phyloP scores from a whole-genome alignment of 768 basidiomycete species.

The Boletus reticuloceps region DNA sequence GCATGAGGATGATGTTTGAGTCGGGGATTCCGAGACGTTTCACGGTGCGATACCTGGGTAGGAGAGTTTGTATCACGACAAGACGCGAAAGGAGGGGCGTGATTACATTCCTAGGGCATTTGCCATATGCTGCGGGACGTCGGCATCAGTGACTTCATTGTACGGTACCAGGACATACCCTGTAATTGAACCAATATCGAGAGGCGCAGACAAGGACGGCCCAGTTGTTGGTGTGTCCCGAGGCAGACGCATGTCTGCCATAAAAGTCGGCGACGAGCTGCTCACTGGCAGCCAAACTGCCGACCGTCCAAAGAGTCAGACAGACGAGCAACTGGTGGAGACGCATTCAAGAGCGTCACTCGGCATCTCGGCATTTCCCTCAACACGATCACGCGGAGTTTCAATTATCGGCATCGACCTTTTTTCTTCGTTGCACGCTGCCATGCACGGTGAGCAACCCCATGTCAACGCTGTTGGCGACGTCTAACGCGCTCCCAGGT shows the following conservation, averaged over 20 bases:
- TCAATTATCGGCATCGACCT: slow-evolving; percentile 12
- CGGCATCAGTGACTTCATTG: background rate
- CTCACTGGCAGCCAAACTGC: slow-evolving; percentile 29
- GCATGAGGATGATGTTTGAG: slow-evolving; percentile 98
- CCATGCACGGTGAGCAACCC: slow-evolving; percentile 31
- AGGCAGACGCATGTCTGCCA: slow-evolving; percentile 34
- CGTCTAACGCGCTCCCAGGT: slow-evolving; percentile 34
- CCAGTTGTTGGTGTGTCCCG: slow-evolving; percentile 94
- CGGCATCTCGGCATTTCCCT: slow-evolving; percentile 28
- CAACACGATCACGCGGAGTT: slow-evolving; percentile 17
- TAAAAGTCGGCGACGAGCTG: slow-evolving; percentile 48
- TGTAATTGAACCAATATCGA: slow-evolving; percentile 98
- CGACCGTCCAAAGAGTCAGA: slow-evolving; percentile 36
- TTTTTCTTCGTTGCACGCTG: slow-evolving; percentile 4
- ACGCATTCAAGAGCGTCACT: slow-evolving; percentile 19
- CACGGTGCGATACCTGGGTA: slow-evolving; percentile 89
- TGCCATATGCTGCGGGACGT: slow-evolving; percentile 82
- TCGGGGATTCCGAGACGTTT: slow-evolving; percentile 98
- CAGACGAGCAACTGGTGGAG: slow-evolving; percentile 31
- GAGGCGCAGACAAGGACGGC: slow-evolving; percentile 95
- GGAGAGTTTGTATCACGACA: slow-evolving; percentile 1
- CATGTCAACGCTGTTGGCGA: background rate
- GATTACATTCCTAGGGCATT: slow-evolving; percentile 93
- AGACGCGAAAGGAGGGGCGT: background rate
- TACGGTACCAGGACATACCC: slow-evolving; percentile 50